Conservation (phyloP, 768 basidiomycete genomes). For the Phaeolepiota aurea region DNA sequence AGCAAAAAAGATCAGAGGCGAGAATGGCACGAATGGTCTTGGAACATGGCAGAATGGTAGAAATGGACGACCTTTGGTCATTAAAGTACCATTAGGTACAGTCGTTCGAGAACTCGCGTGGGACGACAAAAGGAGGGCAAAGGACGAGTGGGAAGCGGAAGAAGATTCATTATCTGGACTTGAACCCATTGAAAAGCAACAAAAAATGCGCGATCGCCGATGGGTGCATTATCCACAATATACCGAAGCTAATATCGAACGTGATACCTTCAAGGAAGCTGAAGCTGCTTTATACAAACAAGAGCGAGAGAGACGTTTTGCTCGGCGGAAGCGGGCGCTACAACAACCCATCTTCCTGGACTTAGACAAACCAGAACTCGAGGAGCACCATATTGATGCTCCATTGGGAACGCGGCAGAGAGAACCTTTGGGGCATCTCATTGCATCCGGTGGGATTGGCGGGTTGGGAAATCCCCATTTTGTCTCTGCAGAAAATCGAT, state of each 20-base stretch:
- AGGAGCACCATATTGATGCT: slow-evolving; percentile 39
- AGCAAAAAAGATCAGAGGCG: slow-evolving; percentile 57
- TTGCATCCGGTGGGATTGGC: slow-evolving; percentile 71
- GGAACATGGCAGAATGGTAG: slow-evolving; percentile 87
- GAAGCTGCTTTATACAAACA: slow-evolving; percentile 51
- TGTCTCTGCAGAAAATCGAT: slow-evolving; percentile 53
- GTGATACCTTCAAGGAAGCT: slow-evolving; percentile 65
- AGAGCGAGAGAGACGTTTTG: slow-evolving; percentile 50
- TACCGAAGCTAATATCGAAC: slow-evolving; percentile 50
- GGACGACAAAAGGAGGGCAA: slow-evolving; percentile 55
- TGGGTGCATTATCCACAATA: slow-evolving; percentile 79
- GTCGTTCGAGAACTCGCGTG: slow-evolving; percentile 70
- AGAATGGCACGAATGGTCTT: slow-evolving; percentile 62
- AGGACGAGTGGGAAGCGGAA: slow-evolving; percentile 69
- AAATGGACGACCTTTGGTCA: slow-evolving; percentile 59
- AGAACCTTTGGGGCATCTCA: slow-evolving; percentile 49
- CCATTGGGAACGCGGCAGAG: slow-evolving; percentile 54
- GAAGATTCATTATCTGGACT: slow-evolving; percentile 48
- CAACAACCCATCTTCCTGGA: slow-evolving; percentile 48
- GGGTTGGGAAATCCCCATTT: slow-evolving; percentile 91
- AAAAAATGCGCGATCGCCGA: slow-evolving; percentile 53
- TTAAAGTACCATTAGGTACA: slow-evolving; percentile 86
- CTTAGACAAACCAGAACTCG: slow-evolving; percentile 44
- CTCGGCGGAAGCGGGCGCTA: slow-evolving; percentile 30
- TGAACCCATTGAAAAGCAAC: slow-evolving; percentile 34